Percentiles rank a stretch among this genome's conserved stretches.
phyloP scores from a whole-genome alignment of 2,329 filamentous ascomycete species.

The Cucurbitaria berberidis region DNA sequence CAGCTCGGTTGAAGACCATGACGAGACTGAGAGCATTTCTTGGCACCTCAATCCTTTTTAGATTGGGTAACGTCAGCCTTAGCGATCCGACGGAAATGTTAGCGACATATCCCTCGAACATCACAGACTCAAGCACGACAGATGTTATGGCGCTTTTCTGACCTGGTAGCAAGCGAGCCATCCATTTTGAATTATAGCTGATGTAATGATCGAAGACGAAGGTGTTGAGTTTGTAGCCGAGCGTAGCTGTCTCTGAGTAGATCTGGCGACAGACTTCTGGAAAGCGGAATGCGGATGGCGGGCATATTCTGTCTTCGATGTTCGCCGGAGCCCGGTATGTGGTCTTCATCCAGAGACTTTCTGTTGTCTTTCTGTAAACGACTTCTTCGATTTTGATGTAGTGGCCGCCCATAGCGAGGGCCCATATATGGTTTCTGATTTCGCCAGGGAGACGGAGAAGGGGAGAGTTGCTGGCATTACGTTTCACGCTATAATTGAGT shows the following conservation, averaged over 20 bases:
- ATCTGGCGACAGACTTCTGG: conserved; percentile 16
- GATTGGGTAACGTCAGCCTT: not conserved
- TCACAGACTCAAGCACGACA: not conserved
- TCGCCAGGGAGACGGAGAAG: conserved; percentile 17
- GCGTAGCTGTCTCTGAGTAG: conserved; percentile 18
- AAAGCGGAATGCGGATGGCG: conserved; percentile 12
- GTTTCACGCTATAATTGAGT: not conserved
- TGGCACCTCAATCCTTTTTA: not conserved
- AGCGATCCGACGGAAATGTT: not conserved
- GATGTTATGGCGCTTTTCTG: not conserved
- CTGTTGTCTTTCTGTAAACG: not conserved
- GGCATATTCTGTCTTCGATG: not conserved
- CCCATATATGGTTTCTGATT: conserved; percentile 18
- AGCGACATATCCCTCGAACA: not conserved
- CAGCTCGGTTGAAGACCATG: not conserved
- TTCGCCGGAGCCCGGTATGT: not conserved
- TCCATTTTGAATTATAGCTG: not conserved
- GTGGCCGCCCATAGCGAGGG: conserved; percentile 12
- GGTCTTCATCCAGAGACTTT: not conserved
- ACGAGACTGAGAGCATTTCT: not conserved
- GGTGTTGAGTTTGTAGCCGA: conserved; percentile 11
- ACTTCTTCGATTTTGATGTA: not conserved
- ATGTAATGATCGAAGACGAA: conserved; percentile 7
- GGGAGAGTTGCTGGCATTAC: conserved; percentile 8
- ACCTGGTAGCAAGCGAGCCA: not conserved